Evolutionary conservation across 345 rosid genomes (phyloP).

Genomic region (Eucalyptus melliodora): DNA sequence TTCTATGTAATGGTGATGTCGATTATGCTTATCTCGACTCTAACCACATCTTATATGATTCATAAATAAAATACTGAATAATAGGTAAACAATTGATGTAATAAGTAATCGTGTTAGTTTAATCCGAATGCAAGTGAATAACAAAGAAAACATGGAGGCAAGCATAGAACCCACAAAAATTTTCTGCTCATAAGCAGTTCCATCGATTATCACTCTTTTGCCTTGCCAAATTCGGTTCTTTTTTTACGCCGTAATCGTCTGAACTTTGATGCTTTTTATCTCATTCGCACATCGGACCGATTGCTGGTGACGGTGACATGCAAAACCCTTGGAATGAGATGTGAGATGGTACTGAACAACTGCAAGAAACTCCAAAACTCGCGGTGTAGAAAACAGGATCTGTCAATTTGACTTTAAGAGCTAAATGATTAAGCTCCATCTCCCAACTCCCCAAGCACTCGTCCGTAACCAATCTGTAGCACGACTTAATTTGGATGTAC

Average conservation of each 20-base stretch:
- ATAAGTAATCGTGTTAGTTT: background rate
- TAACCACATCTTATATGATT: background rate
- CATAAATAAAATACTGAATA: background rate
- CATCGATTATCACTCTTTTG: background rate
- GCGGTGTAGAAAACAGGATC: background rate
- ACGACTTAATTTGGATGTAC: background rate
- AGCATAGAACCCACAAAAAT: background rate
- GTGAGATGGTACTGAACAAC: background rate
- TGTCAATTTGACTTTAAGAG: background rate
- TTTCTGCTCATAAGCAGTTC: background rate
- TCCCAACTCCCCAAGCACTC: background rate
- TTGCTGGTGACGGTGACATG: background rate
- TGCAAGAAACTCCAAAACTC: background rate
- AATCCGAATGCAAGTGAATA: background rate
- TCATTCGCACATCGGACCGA: background rate
- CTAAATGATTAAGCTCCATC: background rate
- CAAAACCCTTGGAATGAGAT: background rate
- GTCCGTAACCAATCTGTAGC: background rate
- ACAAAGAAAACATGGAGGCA: background rate
- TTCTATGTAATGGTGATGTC: background rate
- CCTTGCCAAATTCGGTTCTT: background rate
- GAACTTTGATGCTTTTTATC: background rate
- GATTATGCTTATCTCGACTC: background rate
- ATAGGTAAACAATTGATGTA: background rate
- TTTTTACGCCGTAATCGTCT: background rate